Conservation (phyloP, 176 grass and related monocot genomes). For the Chloris gayana region DNA sequence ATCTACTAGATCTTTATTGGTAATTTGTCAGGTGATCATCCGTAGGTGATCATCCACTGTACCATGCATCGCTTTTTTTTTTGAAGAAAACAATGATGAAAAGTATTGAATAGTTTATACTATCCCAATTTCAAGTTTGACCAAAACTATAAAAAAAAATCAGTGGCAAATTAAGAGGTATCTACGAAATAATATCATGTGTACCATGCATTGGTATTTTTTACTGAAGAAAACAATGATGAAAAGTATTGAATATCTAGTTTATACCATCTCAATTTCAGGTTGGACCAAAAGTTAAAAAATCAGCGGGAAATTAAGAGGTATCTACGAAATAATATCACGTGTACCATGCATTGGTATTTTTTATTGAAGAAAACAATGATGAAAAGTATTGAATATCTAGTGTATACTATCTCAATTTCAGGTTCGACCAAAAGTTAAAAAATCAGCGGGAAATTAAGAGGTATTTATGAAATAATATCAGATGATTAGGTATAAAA, state of each 20-base stretch:
- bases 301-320: too few species aligned
- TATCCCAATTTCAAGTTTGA: slow-evolving; percentile 22
- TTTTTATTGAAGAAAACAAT: slow-evolving; percentile 9
- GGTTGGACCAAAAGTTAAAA: too few species aligned
- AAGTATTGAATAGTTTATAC: background rate
- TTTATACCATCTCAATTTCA: too few species aligned
- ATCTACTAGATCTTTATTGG: slow-evolving; percentile 9
- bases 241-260: too few species aligned
- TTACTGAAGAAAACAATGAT: too few species aligned
- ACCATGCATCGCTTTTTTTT: slow-evolving; percentile 15
- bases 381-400: background rate
- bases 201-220: too few species aligned
- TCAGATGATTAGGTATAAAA: slow-evolving; percentile 21
- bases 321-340: too few species aligned
- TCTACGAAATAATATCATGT: slow-evolving; percentile 30
- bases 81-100: slow-evolving; percentile 7
- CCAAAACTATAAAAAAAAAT: background rate
- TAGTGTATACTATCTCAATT: slow-evolving; percentile 12
- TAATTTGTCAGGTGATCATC: background rate
- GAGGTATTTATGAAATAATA: slow-evolving; percentile 17
- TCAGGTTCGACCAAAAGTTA: background rate
- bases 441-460: slow-evolving; percentile 3
- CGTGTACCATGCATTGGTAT: slow-evolving; percentile 5
- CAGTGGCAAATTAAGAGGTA: background rate
- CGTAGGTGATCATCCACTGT: too few species aligned